These are phyloP conservation scores for Euptelea pleiosperma DNA, from an alignment of 164 flowering plant species.

Conservation along the genomic window DNA sequence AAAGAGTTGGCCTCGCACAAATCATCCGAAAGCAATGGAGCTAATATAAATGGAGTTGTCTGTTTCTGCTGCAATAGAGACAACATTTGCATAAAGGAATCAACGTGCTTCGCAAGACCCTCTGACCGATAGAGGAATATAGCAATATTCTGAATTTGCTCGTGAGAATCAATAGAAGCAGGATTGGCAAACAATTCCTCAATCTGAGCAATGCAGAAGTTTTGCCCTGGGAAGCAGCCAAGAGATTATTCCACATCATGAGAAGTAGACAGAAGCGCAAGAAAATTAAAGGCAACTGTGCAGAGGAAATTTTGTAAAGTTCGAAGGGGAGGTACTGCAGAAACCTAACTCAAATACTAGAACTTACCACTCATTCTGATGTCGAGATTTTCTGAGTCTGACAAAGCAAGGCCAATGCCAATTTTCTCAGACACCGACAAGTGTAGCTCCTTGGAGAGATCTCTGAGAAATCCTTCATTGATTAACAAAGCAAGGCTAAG, in stretches of 20 bases:
- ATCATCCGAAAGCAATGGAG: constrained; percentile 65
- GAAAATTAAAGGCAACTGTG: not conserved
- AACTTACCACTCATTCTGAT: constrained; percentile 58
- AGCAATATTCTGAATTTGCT: constrained; percentile 70
- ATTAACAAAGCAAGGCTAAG: constrained; percentile 33
- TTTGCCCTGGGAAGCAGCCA: constrained; percentile 54
- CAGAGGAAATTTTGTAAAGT: not conserved
- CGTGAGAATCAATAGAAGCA: constrained; percentile 36
- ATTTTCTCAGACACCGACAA: constrained; percentile 70
- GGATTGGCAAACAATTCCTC: constrained; percentile 55
- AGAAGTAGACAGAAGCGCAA: not conserved
- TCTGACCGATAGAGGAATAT: constrained; percentile 69
- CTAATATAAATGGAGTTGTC: constrained; percentile 37
- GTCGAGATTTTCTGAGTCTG: constrained; percentile 62
- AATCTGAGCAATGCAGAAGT: constrained; percentile 68
- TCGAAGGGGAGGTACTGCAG: not conserved
- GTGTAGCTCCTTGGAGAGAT: constrained; percentile 49
- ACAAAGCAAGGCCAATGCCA: constrained; percentile 77
- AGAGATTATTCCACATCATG: not conserved
- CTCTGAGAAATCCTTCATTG: constrained; percentile 49
- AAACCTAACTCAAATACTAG: not conserved
- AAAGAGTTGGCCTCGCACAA: constrained; percentile 40
- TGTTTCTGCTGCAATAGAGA: constrained; percentile 47
- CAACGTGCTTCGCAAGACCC: constrained; percentile 67
- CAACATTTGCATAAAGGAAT: constrained; percentile 69